Evolutionary conservation across 495 filamentous ascomycete genomes (phyloP).

Genomic region (Choiromyces venosus): DNA sequence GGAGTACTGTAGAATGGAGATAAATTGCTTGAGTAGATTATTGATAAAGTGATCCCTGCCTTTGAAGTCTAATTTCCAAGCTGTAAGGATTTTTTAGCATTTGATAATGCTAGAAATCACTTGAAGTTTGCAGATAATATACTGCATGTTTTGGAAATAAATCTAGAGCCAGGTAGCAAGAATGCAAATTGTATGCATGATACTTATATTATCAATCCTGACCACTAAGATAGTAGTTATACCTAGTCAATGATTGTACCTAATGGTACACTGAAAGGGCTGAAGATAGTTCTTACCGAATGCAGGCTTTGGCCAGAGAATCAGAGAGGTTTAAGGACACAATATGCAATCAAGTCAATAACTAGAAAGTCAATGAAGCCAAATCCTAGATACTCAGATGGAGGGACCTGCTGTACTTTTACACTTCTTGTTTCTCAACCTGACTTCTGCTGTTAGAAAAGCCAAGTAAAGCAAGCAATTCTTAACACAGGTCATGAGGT

Average conservation of each 20-base stretch:
- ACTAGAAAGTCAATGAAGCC: no score
- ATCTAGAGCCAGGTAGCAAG: background rate
- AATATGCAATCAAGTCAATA: background rate
- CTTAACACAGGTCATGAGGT: no score
- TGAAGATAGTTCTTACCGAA: background rate
- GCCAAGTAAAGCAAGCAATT: no score
- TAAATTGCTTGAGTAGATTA: background rate
- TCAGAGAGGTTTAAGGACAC: no score
- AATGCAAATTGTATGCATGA: no score
- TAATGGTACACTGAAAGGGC: background rate
- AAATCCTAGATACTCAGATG: no score
- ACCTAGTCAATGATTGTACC: background rate
- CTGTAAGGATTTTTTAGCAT: background rate
- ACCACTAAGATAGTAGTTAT: no score
- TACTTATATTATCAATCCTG: no score
- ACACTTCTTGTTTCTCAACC: no score
- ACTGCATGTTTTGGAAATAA: background rate
- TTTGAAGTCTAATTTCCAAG: background rate
- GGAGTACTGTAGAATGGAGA: background rate
- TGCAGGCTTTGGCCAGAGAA: no score
- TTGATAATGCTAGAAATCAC: constrained; percentile 9
- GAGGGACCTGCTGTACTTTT: no score
- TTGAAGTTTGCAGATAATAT: background rate
- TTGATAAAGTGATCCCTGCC: background rate
- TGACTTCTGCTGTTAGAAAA: no score